Conservation (phyloP, 169 alveolate species). For the Condylostoma magnum region DNA sequence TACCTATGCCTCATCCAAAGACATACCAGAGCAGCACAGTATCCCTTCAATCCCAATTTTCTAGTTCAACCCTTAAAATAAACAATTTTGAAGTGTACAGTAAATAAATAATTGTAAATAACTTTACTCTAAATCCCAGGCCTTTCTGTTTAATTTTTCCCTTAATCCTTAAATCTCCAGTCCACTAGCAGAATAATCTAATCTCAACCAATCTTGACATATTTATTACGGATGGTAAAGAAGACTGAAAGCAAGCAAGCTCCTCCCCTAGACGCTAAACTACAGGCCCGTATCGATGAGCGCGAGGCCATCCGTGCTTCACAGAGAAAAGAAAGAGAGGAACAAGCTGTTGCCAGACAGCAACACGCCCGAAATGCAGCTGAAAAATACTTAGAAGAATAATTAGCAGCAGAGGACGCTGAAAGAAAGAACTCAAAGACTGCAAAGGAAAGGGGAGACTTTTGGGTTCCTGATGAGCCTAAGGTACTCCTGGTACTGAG, state of each 20-base stretch:
- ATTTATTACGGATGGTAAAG: neutral
- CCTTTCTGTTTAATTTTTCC: too few species aligned
- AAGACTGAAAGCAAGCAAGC: neutral
- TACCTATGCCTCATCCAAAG: too few species aligned
- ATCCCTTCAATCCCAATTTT: too few species aligned
- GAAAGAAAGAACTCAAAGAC: neutral
- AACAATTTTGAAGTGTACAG: too few species aligned
- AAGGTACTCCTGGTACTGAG: constrained; percentile 95
- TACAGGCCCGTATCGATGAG: constrained; percentile 2
- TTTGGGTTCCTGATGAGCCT: constrained; percentile 89
- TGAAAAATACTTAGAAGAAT: constrained; percentile 19
- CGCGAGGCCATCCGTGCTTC: neutral
- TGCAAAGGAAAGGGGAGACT: constrained; percentile 78
- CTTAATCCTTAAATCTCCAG: too few species aligned
- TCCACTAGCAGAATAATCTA: too few species aligned
- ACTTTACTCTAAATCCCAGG: too few species aligned
- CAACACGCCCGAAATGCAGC: constrained; percentile 8
- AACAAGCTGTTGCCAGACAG: neutral
- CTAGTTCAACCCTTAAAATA: too few species aligned
- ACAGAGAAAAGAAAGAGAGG: neutral
- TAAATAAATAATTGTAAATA: too few species aligned
- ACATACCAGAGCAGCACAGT: too few species aligned
- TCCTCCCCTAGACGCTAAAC: neutral
- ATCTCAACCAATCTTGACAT: too few species aligned
- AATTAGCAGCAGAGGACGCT: neutral